Conservation (phyloP, 495 filamentous ascomycete species). For the Penicillium taxi region DNA sequence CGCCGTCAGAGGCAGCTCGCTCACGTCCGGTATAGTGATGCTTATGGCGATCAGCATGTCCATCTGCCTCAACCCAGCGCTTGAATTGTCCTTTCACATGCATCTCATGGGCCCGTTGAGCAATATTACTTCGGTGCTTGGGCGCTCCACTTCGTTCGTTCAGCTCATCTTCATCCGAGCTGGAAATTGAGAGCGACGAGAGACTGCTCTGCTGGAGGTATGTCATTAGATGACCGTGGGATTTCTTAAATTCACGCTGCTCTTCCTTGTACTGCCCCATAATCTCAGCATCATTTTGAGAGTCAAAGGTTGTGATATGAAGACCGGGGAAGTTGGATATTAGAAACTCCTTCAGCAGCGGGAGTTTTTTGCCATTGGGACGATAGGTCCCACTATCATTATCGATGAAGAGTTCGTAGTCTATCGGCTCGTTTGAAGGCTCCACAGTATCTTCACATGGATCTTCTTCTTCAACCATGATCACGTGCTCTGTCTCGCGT, state of each 20-base stretch:
- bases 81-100: constrained; percentile 35
- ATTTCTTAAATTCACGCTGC: constrained; percentile 55
- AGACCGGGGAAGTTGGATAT: constrained; percentile 65
- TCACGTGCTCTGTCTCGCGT: constrained; percentile 3
- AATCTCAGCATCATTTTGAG: constrained; percentile 53
- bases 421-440: constrained; percentile 46
- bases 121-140: constrained; percentile 22
- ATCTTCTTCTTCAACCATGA: constrained; percentile 38
- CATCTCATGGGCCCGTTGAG: constrained; percentile 32
- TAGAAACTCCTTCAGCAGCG: constrained; percentile 60
- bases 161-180: constrained; percentile 67
- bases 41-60: constrained; percentile 15
- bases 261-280: constrained; percentile 55
- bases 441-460: constrained; percentile 29
- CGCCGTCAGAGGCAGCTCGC: constrained; percentile 12
- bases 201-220: constrained; percentile 58
- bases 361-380: constrained; percentile 66
- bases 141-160: constrained; percentile 42
- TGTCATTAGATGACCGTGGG: constrained; percentile 50
- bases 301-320: constrained; percentile 60
- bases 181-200: constrained; percentile 52
- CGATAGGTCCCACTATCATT: constrained; percentile 93
- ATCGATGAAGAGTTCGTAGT: constrained; percentile 87
- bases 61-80: constrained; percentile 33
- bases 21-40: constrained; percentile 14